phyloP scores from a whole-genome alignment of 768 basidiomycete genomes.

The Floccularia luteovirens region DNA sequence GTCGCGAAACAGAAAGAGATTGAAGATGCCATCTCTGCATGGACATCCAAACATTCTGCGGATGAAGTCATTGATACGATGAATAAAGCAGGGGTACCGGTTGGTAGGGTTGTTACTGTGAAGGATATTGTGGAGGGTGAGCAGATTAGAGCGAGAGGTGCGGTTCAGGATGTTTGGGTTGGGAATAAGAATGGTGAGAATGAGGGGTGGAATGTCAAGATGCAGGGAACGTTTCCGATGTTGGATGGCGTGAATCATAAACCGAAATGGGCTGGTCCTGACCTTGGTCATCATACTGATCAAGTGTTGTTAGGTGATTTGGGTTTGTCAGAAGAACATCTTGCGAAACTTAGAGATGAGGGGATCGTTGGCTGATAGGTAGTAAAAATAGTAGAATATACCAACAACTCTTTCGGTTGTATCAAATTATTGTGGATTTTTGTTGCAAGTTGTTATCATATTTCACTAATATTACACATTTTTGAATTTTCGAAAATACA shows the following conservation, averaged over 20 bases:
- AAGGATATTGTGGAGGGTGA: constrained; percentile 55
- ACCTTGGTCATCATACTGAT: constrained; percentile 54
- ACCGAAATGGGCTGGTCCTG: constrained; percentile 64
- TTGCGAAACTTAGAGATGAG: constrained; percentile 28
- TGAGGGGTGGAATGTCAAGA: constrained; percentile 56
- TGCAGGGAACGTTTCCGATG: constrained; percentile 58
- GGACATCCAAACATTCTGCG: constrained; percentile 43
- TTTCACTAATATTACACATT: no score
- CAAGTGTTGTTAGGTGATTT: constrained; percentile 37
- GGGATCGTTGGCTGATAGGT: constrained; percentile 31
- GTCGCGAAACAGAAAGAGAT: constrained; percentile 58
- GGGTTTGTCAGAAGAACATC: constrained; percentile 25
- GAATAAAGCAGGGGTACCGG: constrained; percentile 48
- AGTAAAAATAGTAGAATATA: no score
- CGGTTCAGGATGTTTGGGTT: constrained; percentile 55
- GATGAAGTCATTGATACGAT: constrained; percentile 47
- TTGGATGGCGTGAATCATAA: constrained; percentile 49
- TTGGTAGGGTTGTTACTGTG: constrained; percentile 56
- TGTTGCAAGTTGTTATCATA: no score
- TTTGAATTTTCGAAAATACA: no score
- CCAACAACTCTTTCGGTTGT: no score
- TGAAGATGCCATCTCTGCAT: constrained; percentile 51
- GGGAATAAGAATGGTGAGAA: constrained; percentile 16
- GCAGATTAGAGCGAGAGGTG: constrained; percentile 46
- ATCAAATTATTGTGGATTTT: no score